These are phyloP conservation scores for Paspalum vaginatum DNA, from an alignment of 176 grass and related monocot genomes.

Conservation along the genomic window DNA sequence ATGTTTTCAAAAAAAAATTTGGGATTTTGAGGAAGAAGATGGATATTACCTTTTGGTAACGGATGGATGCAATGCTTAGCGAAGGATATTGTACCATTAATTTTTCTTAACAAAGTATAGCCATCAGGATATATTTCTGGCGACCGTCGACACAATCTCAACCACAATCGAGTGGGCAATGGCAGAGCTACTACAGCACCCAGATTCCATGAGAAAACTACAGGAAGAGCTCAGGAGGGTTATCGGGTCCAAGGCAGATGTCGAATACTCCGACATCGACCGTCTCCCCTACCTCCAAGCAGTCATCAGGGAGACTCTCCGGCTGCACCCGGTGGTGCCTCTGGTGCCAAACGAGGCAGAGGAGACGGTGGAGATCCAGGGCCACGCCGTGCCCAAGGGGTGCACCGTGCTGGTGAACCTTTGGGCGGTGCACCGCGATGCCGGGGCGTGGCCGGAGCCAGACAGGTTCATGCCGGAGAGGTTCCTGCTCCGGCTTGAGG, in stretches of 20 bases:
- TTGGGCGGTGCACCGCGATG: constrained; percentile 9
- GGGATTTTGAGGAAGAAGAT: too few relatives aligned
- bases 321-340: constrained; percentile 6
- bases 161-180: not conserved
- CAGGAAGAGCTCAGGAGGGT: not conserved
- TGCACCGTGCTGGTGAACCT: constrained; percentile 10
- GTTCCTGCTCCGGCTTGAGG: not conserved
- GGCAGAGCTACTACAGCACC: not conserved
- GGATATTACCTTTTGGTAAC: too few relatives aligned
- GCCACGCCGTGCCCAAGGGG: not conserved
- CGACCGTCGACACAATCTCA: not conserved
- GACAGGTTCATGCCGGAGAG: not conserved
- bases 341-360: not conserved
- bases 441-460: not conserved
- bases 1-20: too few relatives aligned
- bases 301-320: not conserved
- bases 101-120: not conserved
- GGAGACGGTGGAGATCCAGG: not conserved
- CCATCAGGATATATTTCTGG: not conserved
- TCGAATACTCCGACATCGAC: not conserved
- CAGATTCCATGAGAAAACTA: not conserved
- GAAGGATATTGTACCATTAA: too few relatives aligned
- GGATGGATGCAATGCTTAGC: not conserved
- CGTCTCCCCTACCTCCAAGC: not conserved
- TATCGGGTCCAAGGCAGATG: not conserved